phyloP scores from a whole-genome alignment of 805 yeast genomes.

The Cyberlindnera petersonii region DNA sequence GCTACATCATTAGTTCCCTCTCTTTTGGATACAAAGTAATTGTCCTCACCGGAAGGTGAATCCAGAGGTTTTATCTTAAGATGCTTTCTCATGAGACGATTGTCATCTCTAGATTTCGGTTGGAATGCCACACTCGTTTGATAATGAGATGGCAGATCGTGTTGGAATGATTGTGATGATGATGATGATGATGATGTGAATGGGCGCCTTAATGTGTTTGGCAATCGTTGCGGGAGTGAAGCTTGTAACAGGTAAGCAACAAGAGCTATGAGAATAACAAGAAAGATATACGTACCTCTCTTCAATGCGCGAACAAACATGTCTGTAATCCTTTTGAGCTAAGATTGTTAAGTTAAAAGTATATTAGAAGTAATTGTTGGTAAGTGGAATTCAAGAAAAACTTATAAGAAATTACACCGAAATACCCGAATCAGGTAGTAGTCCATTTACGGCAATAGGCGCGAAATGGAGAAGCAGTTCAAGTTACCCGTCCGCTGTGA shows the following conservation, averaged over 20 bases:
- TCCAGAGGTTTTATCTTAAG: slow-evolving; percentile 31
- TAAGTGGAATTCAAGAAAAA: too few relatives aligned
- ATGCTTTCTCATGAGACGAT: slow-evolving; percentile 35
- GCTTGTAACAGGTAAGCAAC: slow-evolving; percentile 24
- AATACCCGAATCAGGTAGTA: not conserved
- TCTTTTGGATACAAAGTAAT: slow-evolving; percentile 46
- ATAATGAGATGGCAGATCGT: slow-evolving; percentile 36
- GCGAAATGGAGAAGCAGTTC: not conserved
- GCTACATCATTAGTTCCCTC: slow-evolving; percentile 35
- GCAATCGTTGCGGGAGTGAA: slow-evolving; percentile 7
- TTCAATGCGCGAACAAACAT: slow-evolving; percentile 20
- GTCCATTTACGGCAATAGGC: not conserved
- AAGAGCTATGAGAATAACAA: slow-evolving; percentile 14
- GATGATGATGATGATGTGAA: slow-evolving; percentile 19
- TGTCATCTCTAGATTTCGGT: slow-evolving; percentile 63
- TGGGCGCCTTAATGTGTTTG: slow-evolving; percentile 8
- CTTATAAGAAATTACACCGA: not conserved
- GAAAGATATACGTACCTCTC: slow-evolving; percentile 25
- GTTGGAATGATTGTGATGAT: slow-evolving; percentile 6
- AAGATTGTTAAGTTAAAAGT: too few relatives aligned
- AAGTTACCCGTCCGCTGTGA: slow-evolving; percentile 7
- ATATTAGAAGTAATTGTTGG: too few relatives aligned
- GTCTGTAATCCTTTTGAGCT: too few relatives aligned
- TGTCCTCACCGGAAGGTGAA: slow-evolving; percentile 79
- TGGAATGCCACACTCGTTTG: slow-evolving; percentile 66